These are phyloP conservation scores for Pythium pectinolyticum DNA, from an alignment of 352 stramenopile genomes.

Conservation along the genomic window DNA sequence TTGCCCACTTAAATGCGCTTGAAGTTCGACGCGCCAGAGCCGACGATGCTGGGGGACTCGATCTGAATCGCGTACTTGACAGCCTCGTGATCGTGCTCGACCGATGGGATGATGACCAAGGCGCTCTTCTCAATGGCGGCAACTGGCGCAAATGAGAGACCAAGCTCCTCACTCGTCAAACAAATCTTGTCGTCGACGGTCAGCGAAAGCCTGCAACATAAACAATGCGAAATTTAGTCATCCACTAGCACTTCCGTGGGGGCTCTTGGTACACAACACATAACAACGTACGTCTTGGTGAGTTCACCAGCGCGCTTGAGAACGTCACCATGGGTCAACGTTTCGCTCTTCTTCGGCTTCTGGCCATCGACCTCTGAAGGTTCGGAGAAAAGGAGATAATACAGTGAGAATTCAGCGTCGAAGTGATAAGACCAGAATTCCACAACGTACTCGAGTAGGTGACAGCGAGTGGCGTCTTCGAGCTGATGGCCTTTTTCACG, in stretches of 20 bases:
- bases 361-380: conserved; percentile 65
- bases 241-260: too few relatives aligned
- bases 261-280: neutral
- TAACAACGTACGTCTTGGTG: conserved; percentile 56
- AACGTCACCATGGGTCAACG: conserved; percentile 79
- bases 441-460: conserved; percentile 73
- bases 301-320: conserved; percentile 73
- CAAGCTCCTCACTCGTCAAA: conserved; percentile 63
- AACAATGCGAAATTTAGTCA: neutral
- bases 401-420: too few relatives aligned
- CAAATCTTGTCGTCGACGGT: conserved; percentile 81
- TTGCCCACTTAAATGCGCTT: conserved; percentile 70
- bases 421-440: neutral
- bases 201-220: conserved; percentile 60
- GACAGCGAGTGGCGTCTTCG: conserved; percentile 72
- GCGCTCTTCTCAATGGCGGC: conserved; percentile 73
- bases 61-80: conserved; percentile 75
- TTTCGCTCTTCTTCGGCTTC: conserved; percentile 77
- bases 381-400: conserved; percentile 4
- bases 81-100: conserved; percentile 65
- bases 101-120: conserved; percentile 76
- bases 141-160: conserved; percentile 70
- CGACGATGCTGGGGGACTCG: conserved; percentile 78
- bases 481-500: conserved; percentile 60
- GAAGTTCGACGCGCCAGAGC: conserved; percentile 72